A percentile compares a stretch with the other conserved stretches of the same genome.
Conservation (phyloP, 169 alveolate genomes). For the Eimeria sp. region DNA sequence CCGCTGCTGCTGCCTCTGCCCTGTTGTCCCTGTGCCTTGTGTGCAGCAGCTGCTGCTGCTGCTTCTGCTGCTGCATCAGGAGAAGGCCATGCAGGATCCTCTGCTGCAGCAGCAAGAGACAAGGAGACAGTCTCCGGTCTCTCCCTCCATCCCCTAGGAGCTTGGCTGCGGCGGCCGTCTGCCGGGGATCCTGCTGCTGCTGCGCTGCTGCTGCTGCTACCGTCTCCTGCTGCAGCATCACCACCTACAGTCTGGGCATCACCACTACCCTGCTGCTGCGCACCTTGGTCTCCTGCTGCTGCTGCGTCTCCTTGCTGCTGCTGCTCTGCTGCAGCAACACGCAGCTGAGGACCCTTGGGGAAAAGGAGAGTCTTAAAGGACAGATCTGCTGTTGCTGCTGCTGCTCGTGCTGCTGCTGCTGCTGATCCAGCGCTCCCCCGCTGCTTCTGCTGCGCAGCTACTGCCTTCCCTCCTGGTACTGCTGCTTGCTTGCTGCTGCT, state of each 20-base stretch:
- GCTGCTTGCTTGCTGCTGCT: conserved; percentile 3
- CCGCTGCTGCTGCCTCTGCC: not conserved
- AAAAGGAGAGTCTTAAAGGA: conserved; percentile 73
- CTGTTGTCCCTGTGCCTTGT: not conserved
- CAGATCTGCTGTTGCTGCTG: conserved; percentile 51
- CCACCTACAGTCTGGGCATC: not conserved
- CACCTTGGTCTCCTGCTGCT: not conserved
- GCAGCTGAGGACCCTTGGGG: conserved; percentile 41
- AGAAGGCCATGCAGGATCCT: not conserved
- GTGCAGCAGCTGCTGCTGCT: conserved; percentile 41
- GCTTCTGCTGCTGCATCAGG: conserved; percentile 58
- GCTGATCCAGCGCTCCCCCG: not conserved
- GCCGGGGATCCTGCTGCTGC: conserved; percentile 5
- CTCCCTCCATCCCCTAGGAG: conserved; percentile 31
- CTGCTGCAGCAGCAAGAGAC: conserved; percentile 51
- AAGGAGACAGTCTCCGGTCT: conserved; percentile 2
- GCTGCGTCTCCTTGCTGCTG: conserved; percentile 25
- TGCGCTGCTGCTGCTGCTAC: conserved; percentile 22
- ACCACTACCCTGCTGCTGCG: conserved; percentile 11
- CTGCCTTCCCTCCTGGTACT: not conserved
- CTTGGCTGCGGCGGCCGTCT: conserved; percentile 1
- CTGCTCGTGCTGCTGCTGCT: not conserved
- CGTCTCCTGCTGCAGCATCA: not conserved
- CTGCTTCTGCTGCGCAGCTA: conserved; percentile 32
- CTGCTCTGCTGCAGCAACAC: conserved; percentile 62